Conservation (phyloP, 768 basidiomycete genomes). For the Phaeotremella fagi region DNA sequence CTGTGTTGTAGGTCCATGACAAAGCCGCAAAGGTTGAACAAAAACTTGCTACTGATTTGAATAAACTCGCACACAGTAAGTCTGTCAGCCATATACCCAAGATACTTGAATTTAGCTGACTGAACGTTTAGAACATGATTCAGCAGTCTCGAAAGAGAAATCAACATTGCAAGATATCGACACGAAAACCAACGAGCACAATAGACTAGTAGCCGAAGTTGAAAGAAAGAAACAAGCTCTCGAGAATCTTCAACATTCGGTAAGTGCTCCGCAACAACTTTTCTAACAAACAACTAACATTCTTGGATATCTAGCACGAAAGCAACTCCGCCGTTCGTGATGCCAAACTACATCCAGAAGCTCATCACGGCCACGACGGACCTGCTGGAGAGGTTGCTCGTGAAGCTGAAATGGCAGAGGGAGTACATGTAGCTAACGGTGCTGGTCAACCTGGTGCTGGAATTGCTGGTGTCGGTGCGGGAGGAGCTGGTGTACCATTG, state of each 20-base stretch:
- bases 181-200: constrained; percentile 17
- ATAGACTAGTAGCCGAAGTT: constrained; percentile 26
- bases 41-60: constrained; percentile 54
- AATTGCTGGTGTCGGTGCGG: neutral
- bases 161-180: constrained; percentile 9
- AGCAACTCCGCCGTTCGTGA: constrained; percentile 3
- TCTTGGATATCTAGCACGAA: no score
- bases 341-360: neutral
- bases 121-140: constrained; percentile 7
- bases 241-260: constrained; percentile 10
- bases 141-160: constrained; percentile 13
- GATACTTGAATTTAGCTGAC: neutral
- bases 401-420: neutral
- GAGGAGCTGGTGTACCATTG: neutral
- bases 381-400: neutral
- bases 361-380: neutral
- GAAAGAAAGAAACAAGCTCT: constrained; percentile 30
- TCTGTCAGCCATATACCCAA: constrained; percentile 1
- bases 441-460: neutral
- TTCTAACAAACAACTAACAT: no score
- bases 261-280: neutral
- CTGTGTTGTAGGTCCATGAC: constrained; percentile 51
- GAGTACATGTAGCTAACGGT: neutral
- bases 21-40: constrained; percentile 57
- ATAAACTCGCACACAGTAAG: constrained; percentile 54